phyloP scores from a whole-genome alignment of 495 filamentous ascomycete species.

The Podospora pseudopauciseta region DNA sequence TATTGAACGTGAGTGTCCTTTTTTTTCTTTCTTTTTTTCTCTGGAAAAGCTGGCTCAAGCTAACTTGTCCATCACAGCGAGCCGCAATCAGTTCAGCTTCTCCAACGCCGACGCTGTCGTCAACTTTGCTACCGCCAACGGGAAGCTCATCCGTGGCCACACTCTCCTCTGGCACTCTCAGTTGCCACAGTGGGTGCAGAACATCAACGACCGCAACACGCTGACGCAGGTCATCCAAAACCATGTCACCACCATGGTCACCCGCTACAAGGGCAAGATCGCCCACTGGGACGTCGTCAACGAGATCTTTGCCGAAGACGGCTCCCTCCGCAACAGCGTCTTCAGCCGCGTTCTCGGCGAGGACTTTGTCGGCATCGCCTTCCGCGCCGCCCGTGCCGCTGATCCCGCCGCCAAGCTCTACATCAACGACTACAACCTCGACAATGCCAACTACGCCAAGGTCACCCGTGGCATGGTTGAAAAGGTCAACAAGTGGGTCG shows the following conservation, averaged over 20 bases:
- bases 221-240: conserved; percentile 55
- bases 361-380: conserved; percentile 57
- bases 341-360: conserved; percentile 60
- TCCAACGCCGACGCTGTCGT: conserved; percentile 53
- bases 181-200: conserved; percentile 57
- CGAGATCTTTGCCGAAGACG: conserved; percentile 64
- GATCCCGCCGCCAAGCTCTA: conserved; percentile 60
- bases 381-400: conserved; percentile 55
- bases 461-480: conserved; percentile 56
- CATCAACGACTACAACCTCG: conserved; percentile 69
- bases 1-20: conserved; percentile 6
- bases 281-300: conserved; percentile 63
- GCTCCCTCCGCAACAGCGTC: conserved; percentile 51
- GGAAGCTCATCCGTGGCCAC: conserved; percentile 59
- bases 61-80: conserved; percentile 38
- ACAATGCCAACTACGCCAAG: conserved; percentile 47
- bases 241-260: conserved; percentile 56
- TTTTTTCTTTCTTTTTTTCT: too few species aligned
- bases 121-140: conserved; percentile 55
- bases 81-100: conserved; percentile 49
- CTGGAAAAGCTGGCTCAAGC: too few species aligned
- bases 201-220: conserved; percentile 47
- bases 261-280: conserved; percentile 60
- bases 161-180: conserved; percentile 63
- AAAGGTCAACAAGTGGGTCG: conserved; percentile 64